Percentiles rank a stretch among this genome's conserved stretches.
phyloP scores from a whole-genome alignment of 371 early-diverging fungal genomes.

The Circinella umbellata region DNA sequence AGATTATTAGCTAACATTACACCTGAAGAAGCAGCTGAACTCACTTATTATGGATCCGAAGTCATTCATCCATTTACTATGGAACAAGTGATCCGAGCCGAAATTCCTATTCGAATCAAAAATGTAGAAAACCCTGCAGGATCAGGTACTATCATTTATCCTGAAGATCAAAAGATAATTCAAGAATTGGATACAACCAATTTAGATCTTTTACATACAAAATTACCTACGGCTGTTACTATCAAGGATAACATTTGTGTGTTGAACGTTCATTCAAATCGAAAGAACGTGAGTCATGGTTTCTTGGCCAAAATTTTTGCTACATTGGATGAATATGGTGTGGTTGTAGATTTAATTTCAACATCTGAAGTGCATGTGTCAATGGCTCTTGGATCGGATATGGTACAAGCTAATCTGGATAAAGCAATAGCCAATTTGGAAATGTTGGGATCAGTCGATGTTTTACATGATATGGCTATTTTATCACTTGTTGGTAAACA shows the following conservation, averaged over 20 bases:
- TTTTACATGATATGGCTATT: conserved; percentile 87
- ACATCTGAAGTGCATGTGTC: conserved; percentile 96
- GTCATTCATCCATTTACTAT: conserved; percentile 99
- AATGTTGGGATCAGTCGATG: conserved; percentile 76
- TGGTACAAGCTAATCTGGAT: conserved; percentile 64
- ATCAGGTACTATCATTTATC: conserved; percentile 91
- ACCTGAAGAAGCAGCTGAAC: conserved; percentile 98
- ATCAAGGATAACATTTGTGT: conserved; percentile 94
- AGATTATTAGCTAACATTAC: conserved; percentile 88
- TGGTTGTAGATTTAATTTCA: conserved; percentile 94
- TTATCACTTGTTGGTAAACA: conserved; percentile 94
- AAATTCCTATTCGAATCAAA: conserved; percentile 97
- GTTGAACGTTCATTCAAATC: conserved; percentile 93
- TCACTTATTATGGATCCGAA: conserved; percentile 97
- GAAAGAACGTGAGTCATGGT: conserved; percentile 92
- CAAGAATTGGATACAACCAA: background rate
- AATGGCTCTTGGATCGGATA: conserved; percentile 84
- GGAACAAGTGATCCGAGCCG: conserved; percentile 95
- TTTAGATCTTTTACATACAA: conserved; percentile 24
- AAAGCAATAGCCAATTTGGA: conserved; percentile 64
- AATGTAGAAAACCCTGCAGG: conserved; percentile 94
- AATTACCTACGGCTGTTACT: conserved; percentile 92
- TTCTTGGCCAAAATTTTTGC: conserved; percentile 94
- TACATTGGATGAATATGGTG: conserved; percentile 82
- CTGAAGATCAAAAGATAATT: conserved; percentile 32